A percentile compares a stretch with the other conserved stretches of the same genome.
Conservation (phyloP, 1,284 basidiomycete genomes). For the Cystobasidium slooffiae region DNA sequence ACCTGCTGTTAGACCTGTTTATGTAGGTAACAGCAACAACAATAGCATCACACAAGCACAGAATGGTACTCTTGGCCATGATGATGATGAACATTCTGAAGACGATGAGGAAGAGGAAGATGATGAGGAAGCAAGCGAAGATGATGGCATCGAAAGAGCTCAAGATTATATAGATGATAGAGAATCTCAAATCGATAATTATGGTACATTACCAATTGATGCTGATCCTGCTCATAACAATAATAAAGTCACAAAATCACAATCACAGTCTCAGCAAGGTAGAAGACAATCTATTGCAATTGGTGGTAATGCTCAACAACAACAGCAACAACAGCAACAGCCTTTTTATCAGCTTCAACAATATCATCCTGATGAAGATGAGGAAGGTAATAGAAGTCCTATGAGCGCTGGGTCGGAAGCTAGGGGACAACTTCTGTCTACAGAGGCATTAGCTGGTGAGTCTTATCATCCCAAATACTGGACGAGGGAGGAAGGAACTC, state of each 20-base stretch:
- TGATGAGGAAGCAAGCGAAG: conserved; percentile 8
- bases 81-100: not conserved
- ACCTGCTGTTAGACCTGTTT: not conserved
- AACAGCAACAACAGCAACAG: conserved; percentile 9
- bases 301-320: not conserved
- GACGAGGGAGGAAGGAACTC: not conserved
- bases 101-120: not conserved
- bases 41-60: not conserved
- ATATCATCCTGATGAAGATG: not conserved
- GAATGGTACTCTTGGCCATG: not conserved
- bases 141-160: conserved; percentile 25
- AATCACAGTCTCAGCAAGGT: too few species aligned
- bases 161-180: conserved; percentile 6
- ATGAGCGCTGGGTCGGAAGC: not conserved
- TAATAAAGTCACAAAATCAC: not conserved
- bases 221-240: not conserved
- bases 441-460: conserved; percentile 40
- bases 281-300: too few species aligned
- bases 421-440: conserved; percentile 26
- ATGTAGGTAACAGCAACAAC: conserved; percentile 9
- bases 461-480: not conserved
- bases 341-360: conserved; percentile 31
- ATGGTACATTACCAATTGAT: conserved; percentile 10
- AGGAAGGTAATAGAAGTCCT: conserved; percentile 6
- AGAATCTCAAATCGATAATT: conserved; percentile 23